Conservation (phyloP, 768 basidiomycete species). For the Pleurotus cornucopiae region DNA sequence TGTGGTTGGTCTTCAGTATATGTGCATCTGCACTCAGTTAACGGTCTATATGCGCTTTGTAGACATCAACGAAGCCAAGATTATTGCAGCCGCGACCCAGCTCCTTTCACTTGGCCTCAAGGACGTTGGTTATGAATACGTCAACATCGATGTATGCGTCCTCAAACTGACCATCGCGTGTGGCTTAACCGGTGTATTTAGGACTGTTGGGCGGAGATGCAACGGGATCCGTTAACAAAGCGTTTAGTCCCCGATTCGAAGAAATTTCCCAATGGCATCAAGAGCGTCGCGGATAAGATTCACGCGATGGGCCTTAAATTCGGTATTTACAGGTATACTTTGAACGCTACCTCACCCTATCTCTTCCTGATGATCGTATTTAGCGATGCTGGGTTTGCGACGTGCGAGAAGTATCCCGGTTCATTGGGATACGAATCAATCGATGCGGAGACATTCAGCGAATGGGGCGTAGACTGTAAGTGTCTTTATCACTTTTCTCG, state of each 20-base stretch:
- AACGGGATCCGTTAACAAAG: constrained; percentile 35
- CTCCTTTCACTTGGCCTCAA: constrained; percentile 44
- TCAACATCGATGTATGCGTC: constrained; percentile 44
- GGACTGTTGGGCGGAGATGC: constrained; percentile 46
- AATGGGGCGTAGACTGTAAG: constrained; percentile 48
- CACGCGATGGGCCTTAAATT: constrained; percentile 45
- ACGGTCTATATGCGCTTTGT: background rate
- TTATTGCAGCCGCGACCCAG: constrained; percentile 42
- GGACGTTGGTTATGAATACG: constrained; percentile 44
- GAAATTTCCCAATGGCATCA: constrained; percentile 53
- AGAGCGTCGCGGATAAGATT: constrained; percentile 35
- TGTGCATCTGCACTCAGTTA: background rate
- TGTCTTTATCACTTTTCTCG: background rate
- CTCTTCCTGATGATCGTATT: too few relatives aligned
- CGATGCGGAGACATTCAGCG: constrained; percentile 47
- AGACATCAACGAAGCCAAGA: constrained; percentile 42
- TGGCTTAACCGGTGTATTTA: constrained; percentile 13
- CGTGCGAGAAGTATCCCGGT: constrained; percentile 54
- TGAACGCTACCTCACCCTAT: too few relatives aligned
- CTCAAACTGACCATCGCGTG: background rate
- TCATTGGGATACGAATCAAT: constrained; percentile 44
- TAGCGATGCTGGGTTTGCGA: constrained; percentile 50
- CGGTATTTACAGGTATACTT: constrained; percentile 43
- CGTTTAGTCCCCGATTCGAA: constrained; percentile 43
- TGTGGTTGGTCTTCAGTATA: constrained; percentile 23